Evolutionary conservation across 805 yeast species (phyloP).

Genomic region (Ogataea nakhonphanomensis): DNA sequence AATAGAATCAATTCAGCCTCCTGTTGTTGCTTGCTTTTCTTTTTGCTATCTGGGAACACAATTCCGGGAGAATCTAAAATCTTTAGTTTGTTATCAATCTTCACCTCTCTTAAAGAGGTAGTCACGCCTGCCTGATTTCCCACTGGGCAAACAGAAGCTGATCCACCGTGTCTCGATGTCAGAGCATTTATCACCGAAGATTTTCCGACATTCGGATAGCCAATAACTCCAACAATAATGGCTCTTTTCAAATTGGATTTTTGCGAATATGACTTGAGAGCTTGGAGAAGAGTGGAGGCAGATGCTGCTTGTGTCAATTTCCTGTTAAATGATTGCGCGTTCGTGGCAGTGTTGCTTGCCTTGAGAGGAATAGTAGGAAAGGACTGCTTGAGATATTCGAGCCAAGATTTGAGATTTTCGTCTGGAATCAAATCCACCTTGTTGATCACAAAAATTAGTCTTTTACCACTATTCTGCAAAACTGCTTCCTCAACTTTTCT

Average conservation of each 20-base stretch:
- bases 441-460: conserved; percentile 81
- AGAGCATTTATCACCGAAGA: conserved; percentile 91
- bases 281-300: conserved; percentile 67
- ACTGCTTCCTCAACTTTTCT: conserved; percentile 88
- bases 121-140: conserved; percentile 99
- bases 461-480: conserved; percentile 71
- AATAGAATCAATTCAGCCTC: conserved; percentile 86
- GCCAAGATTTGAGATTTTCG: conserved; percentile 78
- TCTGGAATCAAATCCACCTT: conserved; percentile 93
- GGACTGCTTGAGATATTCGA: conserved; percentile 67
- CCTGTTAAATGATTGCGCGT: conserved; percentile 66
- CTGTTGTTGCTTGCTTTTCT: conserved; percentile 51
- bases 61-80: conserved; percentile 96
- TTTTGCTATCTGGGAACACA: conserved; percentile 71
- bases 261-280: conserved; percentile 81
- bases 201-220: conserved; percentile 97
- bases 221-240: conserved; percentile 90
- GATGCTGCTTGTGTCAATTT: conserved; percentile 69
- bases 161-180: conserved; percentile 71
- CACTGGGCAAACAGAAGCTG: conserved; percentile 81
- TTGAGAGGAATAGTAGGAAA: conserved; percentile 92
- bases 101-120: conserved; percentile 85
- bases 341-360: conserved; percentile 73
- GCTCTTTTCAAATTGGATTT: conserved; percentile 85
- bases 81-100: conserved; percentile 84